These are phyloP conservation scores for Zasmidium cellare DNA, from an alignment of 2,329 filamentous ascomycete genomes.

Conservation along the genomic window DNA sequence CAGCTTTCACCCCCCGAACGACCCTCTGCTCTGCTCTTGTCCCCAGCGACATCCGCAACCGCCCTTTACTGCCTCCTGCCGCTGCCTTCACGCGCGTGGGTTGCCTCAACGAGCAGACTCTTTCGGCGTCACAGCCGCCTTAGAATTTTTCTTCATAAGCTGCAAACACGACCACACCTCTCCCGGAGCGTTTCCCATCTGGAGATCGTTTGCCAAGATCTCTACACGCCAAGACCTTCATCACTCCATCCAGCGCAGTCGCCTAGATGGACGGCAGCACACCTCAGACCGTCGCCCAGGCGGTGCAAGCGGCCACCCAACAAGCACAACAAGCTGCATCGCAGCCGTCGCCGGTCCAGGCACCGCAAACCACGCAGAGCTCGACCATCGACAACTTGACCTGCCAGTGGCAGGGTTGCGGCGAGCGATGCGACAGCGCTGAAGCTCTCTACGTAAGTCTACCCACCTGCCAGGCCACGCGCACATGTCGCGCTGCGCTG, in stretches of 20 bases:
- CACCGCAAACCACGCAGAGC: slow-evolving; percentile 29
- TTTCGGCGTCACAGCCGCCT: no score
- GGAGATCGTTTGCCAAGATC: neutral
- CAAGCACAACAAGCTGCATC: slow-evolving; percentile 27
- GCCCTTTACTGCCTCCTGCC: neutral
- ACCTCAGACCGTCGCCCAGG: slow-evolving; percentile 29
- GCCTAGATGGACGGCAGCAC: slow-evolving; percentile 2
- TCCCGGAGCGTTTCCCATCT: no score
- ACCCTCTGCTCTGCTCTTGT: neutral
- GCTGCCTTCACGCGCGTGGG: no score
- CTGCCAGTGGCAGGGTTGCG: slow-evolving; percentile 65
- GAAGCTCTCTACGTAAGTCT: slow-evolving; percentile 63
- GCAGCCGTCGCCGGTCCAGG: slow-evolving; percentile 26
- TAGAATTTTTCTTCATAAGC: no score
- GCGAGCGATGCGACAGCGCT: slow-evolving; percentile 58
- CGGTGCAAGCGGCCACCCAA: slow-evolving; percentile 31
- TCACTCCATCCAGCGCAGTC: neutral
- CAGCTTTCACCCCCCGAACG: neutral
- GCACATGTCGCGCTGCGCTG: slow-evolving; percentile 1
- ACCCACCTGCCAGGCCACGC: neutral
- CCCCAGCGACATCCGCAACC: neutral
- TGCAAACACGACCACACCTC: no score
- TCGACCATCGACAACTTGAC: slow-evolving; percentile 47
- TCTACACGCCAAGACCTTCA: neutral
- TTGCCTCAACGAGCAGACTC: no score